Conservation (phyloP, 805 yeast species). For the Wickerhamomyces queroliae region DNA sequence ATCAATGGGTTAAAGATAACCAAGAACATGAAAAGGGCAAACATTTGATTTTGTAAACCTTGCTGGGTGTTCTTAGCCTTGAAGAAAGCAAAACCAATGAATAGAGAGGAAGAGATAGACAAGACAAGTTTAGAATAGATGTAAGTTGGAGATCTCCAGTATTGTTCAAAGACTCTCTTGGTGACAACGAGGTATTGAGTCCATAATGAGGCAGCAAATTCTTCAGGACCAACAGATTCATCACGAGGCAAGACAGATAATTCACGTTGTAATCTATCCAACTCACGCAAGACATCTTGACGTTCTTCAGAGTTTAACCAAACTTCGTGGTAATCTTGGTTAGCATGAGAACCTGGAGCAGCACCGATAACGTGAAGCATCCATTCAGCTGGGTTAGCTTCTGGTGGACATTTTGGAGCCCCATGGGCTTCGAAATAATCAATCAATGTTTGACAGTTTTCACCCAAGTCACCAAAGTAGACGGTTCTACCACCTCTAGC, state of each 20-base stretch:
- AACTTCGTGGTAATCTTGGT: conserved; percentile 55
- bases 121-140: conserved; percentile 51
- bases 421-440: conserved; percentile 68
- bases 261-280: conserved; percentile 29
- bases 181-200: conserved; percentile 40
- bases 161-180: conserved; percentile 49
- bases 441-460: conserved; percentile 50
- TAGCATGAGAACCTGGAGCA: conserved; percentile 62
- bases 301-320: conserved; percentile 53
- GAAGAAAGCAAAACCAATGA: conserved; percentile 69
- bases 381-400: conserved; percentile 74
- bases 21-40: conserved; percentile 54
- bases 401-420: conserved; percentile 54
- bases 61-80: conserved; percentile 44
- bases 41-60: conserved; percentile 56
- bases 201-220: conserved; percentile 38
- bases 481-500: conserved; percentile 77
- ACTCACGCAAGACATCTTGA: too few relatives aligned
- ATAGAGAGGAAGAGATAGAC: conserved; percentile 45
- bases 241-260: conserved; percentile 23
- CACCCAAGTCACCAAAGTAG: conserved; percentile 78
- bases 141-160: conserved; percentile 60
- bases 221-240: conserved; percentile 20
- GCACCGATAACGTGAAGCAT: conserved; percentile 74
- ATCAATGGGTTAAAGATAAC: conserved; percentile 47